Percentiles rank a stretch among this genome's conserved stretches.
These are phyloP conservation scores for Tagetes erecta DNA, from an alignment of 129 eudicot genomes.

Conservation along the genomic window DNA sequence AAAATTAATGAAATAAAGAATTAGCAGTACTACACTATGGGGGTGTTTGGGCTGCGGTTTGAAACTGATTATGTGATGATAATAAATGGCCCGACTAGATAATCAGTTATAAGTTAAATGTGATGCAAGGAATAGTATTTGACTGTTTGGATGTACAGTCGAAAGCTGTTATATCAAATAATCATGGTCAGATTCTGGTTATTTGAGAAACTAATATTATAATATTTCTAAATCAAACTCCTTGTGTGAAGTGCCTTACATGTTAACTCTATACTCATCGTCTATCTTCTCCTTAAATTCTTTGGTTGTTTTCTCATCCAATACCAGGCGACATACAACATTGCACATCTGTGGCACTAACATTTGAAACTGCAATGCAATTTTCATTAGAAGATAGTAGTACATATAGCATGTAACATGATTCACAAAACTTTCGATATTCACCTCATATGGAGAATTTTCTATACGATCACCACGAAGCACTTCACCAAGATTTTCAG, in stretches of 20 bases:
- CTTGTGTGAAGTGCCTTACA: slow-evolving; percentile 39
- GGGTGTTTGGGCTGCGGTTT: neutral
- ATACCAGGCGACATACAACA: slow-evolving; percentile 50
- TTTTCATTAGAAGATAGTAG: slow-evolving; percentile 21
- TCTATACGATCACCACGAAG: slow-evolving; percentile 72
- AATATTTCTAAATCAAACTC: slow-evolving; percentile 2
- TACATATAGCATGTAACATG: slow-evolving; percentile 10
- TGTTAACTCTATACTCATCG: slow-evolving; percentile 73
- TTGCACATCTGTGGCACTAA: slow-evolving; percentile 64
- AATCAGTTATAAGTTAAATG: neutral
- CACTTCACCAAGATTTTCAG: slow-evolving; percentile 75
- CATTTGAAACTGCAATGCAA: slow-evolving; percentile 59
- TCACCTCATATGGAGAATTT: slow-evolving; percentile 68
- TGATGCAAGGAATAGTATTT: neutral
- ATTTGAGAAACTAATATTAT: neutral
- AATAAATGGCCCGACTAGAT: neutral
- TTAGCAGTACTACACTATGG: neutral
- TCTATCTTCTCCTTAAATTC: slow-evolving; percentile 56
- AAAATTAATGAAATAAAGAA: slow-evolving; percentile 7
- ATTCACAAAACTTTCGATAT: neutral
- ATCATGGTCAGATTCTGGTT: neutral
- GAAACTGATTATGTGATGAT: neutral
- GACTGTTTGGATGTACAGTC: slow-evolving; percentile 1
- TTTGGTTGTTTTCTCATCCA: slow-evolving; percentile 56
- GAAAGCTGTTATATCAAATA: neutral